Percentiles rank a stretch among this genome's conserved stretches.
These are phyloP conservation scores for Entonaema liquescens DNA, from an alignment of 495 filamentous ascomycete genomes.

Conservation along the genomic window DNA sequence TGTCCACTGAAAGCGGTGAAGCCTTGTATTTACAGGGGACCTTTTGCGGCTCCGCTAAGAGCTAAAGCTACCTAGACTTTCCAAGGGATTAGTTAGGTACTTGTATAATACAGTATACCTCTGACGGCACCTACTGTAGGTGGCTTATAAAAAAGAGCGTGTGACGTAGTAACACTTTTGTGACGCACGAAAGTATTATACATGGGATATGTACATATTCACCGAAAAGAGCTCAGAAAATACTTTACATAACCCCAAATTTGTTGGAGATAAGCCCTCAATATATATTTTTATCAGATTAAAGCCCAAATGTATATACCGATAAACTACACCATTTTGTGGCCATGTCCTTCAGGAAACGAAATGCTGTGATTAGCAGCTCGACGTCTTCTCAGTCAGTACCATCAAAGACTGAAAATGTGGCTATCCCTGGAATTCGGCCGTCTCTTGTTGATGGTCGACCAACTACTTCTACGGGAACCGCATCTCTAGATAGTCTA, in stretches of 20 bases:
- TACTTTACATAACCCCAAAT: neutral
- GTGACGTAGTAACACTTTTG: neutral
- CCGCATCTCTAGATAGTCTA: constrained; percentile 81
- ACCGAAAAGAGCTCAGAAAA: neutral
- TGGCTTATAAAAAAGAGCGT: neutral
- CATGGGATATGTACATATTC: neutral
- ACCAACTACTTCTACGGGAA: constrained; percentile 89
- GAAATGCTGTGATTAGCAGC: constrained; percentile 73
- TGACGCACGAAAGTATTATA: neutral
- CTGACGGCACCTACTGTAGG: too few relatives aligned
- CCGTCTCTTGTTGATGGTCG: constrained; percentile 91
- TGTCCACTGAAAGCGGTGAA: constrained; percentile 41
- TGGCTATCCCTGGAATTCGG: constrained; percentile 71
- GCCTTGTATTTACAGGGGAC: constrained; percentile 29
- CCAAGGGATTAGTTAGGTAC: neutral
- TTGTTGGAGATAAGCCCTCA: neutral
- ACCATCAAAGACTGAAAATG: constrained; percentile 40
- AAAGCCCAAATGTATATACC: constrained; percentile 1
- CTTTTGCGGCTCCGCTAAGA: neutral
- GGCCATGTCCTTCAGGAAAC: constrained; percentile 88
- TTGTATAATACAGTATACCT: neutral
- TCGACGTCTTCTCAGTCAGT: constrained; percentile 45
- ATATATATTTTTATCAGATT: neutral
- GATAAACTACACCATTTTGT: constrained; percentile 7
- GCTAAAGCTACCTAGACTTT: neutral